Evolutionary conservation across 2,329 filamentous ascomycete genomes (phyloP), one percentile per base, ranked within the genome.

Genomic region (Rhexocercosporidium sp.): DNA sequence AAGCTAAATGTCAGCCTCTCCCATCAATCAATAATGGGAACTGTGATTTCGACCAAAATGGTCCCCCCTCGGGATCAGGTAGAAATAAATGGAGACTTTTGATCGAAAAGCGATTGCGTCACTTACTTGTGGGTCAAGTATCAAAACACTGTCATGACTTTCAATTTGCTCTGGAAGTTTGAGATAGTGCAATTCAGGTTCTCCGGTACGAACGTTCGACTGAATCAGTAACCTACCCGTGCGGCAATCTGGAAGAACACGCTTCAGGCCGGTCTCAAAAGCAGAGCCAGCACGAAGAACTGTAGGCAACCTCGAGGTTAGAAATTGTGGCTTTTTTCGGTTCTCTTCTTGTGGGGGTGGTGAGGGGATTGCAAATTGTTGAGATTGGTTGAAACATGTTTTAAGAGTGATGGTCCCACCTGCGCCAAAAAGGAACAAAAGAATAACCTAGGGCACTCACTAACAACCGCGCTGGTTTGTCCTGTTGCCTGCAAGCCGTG

Each of bases 191-290:
- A 99, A 82, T 78, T 97, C 95, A 1, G 96, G 96, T 78, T 98
- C 96, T 66, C 93, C 93, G 4, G 92, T 96, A 29, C 89, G 86
- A 66, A 89, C 84, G 77, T 95, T 93, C 3, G 94, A 96, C 78
- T 98, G 95, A 68, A 99, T 97, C 29, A 98, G 85, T 39, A 98
- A 82, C 27, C 95, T 90, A 5, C 96, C 95, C 1, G 92, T 96
- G 68, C 92, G 89, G 79, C 94, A 97, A 78, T 98, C 95, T 0
- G 96, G 95, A 41, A 98, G 93, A 11, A 96, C 94, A 66, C 96
- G 89, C 77, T 93, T 92, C 22, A 99, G 82, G 2, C 94, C 95
- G 25, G 91, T 91, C 79, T 98, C 94, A 67, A 98, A 90, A 3
- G 92, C 92, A 20, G 92, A 92, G 25, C 96, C 96, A 27, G 94